Conservation (phyloP, 2,329 filamentous ascomycete species). For the Penicillium sp. region DNA sequence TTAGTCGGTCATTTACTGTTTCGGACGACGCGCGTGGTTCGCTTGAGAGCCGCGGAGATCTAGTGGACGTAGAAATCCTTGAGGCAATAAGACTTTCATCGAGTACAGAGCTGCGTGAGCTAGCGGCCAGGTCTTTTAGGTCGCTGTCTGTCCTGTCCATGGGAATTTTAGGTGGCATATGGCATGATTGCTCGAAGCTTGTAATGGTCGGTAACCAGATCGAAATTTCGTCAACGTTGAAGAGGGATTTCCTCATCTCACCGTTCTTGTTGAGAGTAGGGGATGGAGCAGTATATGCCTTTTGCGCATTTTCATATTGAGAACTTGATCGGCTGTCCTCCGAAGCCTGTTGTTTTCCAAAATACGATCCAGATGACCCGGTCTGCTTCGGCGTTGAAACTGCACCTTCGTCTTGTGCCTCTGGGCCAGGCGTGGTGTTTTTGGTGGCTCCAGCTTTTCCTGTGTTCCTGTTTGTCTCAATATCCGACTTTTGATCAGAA, state of each 20-base stretch:
- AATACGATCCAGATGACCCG: conserved; percentile 20
- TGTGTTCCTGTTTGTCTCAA: neutral
- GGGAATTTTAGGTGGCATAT: conserved; percentile 12
- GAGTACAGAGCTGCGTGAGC: conserved; percentile 24
- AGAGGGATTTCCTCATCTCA: conserved; percentile 40
- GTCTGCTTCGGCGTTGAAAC: conserved; percentile 37
- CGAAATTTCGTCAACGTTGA: conserved; percentile 39
- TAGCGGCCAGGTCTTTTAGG: conserved; percentile 25
- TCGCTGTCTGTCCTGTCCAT: conserved; percentile 20
- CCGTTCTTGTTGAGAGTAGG: conserved; percentile 25
- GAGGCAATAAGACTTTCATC: conserved; percentile 33
- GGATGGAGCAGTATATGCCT: conserved; percentile 20
- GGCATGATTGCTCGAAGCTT: conserved; percentile 13
- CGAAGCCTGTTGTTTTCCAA: conserved; percentile 14
- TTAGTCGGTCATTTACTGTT: conserved; percentile 6
- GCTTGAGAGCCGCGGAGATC: conserved; percentile 22
- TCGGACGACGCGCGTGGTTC: conserved; percentile 21
- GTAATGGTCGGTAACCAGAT: conserved; percentile 41
- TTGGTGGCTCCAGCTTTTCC: neutral
- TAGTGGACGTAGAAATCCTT: conserved; percentile 24
- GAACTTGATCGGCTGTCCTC: conserved; percentile 10
- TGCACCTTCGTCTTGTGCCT: conserved; percentile 21
- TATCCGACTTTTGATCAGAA: conserved; percentile 8
- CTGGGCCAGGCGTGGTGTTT: neutral
- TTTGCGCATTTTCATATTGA: conserved; percentile 17